phyloP scores from a whole-genome alignment of 805 yeast genomes.

The Myxozyma melibiosi region DNA sequence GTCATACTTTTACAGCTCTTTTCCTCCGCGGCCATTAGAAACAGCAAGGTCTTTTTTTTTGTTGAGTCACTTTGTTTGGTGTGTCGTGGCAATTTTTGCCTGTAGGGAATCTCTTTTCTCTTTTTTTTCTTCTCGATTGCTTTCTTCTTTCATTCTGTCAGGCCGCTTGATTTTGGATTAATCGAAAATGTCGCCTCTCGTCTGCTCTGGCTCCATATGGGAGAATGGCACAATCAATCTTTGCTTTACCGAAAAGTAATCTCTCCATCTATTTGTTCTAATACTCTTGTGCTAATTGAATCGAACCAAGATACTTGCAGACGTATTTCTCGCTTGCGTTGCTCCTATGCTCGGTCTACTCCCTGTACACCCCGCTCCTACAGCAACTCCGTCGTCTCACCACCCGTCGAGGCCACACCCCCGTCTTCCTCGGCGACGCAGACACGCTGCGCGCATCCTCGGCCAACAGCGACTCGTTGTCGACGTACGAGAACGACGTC shows the following conservation, averaged over 20 bases:
- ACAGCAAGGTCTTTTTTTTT: too few species aligned
- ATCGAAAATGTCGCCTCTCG: background rate
- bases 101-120: too few species aligned
- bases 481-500: constrained; percentile 12
- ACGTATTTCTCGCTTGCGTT: constrained; percentile 7
- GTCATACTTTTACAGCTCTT: too few species aligned
- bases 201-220: constrained; percentile 12
- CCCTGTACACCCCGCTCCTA: constrained; percentile 5
- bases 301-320: constrained; percentile 13
- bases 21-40: too few species aligned
- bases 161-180: too few species aligned
- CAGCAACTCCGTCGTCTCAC: background rate
- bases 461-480: background rate
- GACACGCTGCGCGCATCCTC: background rate
- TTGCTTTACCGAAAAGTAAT: constrained; percentile 12
- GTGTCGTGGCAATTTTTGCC: too few species aligned
- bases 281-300: background rate
- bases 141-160: too few species aligned
- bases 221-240: constrained; percentile 7
- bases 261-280: background rate
- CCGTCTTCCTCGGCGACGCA: background rate
- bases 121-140: too few species aligned
- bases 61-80: too few species aligned
- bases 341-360: constrained; percentile 3
- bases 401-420: background rate